Evolutionary conservation across 805 yeast genomes (phyloP), one percentile per base, ranked within the genome.

Genomic region (Pichia ethanolica): DNA sequence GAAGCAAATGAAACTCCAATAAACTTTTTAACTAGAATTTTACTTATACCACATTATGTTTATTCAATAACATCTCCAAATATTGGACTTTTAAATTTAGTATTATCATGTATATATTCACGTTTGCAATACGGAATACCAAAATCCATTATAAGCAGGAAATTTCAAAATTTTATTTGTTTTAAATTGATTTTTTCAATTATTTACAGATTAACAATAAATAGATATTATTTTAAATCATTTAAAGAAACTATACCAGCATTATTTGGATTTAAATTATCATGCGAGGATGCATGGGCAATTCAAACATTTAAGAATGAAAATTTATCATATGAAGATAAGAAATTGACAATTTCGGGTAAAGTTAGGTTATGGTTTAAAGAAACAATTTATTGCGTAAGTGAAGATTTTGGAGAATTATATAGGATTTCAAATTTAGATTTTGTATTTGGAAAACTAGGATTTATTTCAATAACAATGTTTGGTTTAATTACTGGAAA

Each of bases 291-390:
- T 40, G 42, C 48, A 20, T 35, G 41, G 44, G 27, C 20, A 5
- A 49, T 49, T 12, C 52, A 45, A 28, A 45, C 37, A 7, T 41
- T 41, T 30, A 39, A 41, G 32, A 45, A 45, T 26, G 28, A 36
- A 27, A 39, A 33, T 5, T 8, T 10, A 28, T 13, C 10, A 8
- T 33, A 44, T 12, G 42, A 44, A 4, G 4, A 35, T 33, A 28
- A 33, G 10, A 11, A 35, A 6, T 13, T 35, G 26, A 13, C 44
- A 4, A 1, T 36, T 8, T 44, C 35, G 40, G 32, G 20, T 2
- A 49, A 33, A 13, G 1, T 32, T 20, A 34, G 34, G 25, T 11
- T 5, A 4, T 41, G 35, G 34, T 32, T 49, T 5, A 30, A 28
- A 27, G 45, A 47, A 34, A 39, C 43, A 12, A 26, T 28, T 32